Conservation (phyloP, 2,329 filamentous ascomycete species). For the Pseudogymnoascus sp. region DNA sequence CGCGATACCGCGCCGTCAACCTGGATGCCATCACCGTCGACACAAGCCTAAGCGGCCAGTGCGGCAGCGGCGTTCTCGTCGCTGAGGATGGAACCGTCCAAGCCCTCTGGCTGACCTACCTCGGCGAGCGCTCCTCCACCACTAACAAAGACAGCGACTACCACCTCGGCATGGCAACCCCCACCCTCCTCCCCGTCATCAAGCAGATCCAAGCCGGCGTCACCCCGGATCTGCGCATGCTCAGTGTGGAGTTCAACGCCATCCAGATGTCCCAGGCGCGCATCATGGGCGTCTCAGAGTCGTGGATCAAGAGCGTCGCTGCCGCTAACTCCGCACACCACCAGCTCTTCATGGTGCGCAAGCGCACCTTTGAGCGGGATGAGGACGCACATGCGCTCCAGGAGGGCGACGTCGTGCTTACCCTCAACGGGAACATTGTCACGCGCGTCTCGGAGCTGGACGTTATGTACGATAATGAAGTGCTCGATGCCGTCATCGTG, state of each 20-base stretch:
- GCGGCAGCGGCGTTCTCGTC: conserved; percentile 87
- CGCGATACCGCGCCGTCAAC: conserved; percentile 89
- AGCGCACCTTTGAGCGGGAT: conserved; percentile 64
- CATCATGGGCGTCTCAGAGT: conserved; percentile 92
- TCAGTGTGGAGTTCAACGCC: conserved; percentile 89
- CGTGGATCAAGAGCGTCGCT: conserved; percentile 90
- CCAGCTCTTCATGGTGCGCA: conserved; percentile 97
- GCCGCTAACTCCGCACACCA: conserved; percentile 84
- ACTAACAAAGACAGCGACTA: conserved; percentile 91
- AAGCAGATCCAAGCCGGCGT: conserved; percentile 74
- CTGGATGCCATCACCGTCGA: conserved; percentile 96
- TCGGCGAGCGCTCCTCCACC: conserved; percentile 76
- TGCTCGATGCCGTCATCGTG: conserved; percentile 77
- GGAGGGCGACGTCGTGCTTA: conserved; percentile 89
- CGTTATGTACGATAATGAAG: conserved; percentile 86
- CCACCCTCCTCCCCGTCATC: conserved; percentile 81
- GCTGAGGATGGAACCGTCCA: conserved; percentile 87
- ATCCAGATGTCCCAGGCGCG: conserved; percentile 96
- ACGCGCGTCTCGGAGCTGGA: conserved; percentile 90
- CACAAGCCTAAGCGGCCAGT: conserved; percentile 82
- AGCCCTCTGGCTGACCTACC: conserved; percentile 92
- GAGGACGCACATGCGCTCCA: conserved; percentile 60
- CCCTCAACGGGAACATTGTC: conserved; percentile 83
- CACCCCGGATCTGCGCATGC: conserved; percentile 75
- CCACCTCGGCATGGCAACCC: conserved; percentile 84